Base-by-base conservation (phyloP, 495 filamentous ascomycete species). In the Mytilinidion resinicola region DNA sequence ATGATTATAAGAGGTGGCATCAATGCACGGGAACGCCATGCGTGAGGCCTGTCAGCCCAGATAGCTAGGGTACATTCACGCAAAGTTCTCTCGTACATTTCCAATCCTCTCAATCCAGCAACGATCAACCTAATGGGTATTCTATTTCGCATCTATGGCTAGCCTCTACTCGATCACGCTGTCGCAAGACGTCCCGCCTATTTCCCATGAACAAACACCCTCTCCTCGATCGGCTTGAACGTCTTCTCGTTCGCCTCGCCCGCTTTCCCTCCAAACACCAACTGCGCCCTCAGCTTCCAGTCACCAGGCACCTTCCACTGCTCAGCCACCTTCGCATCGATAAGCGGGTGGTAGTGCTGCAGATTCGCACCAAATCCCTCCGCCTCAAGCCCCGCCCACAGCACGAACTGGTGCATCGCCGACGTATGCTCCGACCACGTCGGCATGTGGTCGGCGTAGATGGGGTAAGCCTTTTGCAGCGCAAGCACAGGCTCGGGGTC, bases 301-400 rank as follows among this genome's bases (percentile, higher is more conserved):
- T 74, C 76, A 33, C 62, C 51, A 38, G 82, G 79, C 14, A 88
- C 61, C 14, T 76, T 76, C 85, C 85, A 89, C 53, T 77, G 64
- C 56, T 74, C 69, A 33, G 70, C 65, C 11, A 83, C 80, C 71
- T 78, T 78, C 43, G 66, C 73, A 71, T 86, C 83, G 52, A 88
- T 70, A 49, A 87, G 65, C 1, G 85, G 70, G 77, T 85, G 86
- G 75, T 88, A 88, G 70, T 89, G 86, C 76, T 90, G 87, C 4
- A 90, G 76, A 74, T 83, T 89, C 68, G 78, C 80, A 44, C 85
- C 87, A 36, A 89, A 73, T 36, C 87, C 86, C 72, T 89, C 85
- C 57, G 78, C 74, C 71, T 85, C 82, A 38, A 90, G 76, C 0
- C 81, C 79, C 0, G 79, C 82, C 86, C 86, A 90, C 46, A 84